Evolutionary conservation across 805 yeast species (phyloP).

Genomic region (Saturnispora ahearnii): DNA sequence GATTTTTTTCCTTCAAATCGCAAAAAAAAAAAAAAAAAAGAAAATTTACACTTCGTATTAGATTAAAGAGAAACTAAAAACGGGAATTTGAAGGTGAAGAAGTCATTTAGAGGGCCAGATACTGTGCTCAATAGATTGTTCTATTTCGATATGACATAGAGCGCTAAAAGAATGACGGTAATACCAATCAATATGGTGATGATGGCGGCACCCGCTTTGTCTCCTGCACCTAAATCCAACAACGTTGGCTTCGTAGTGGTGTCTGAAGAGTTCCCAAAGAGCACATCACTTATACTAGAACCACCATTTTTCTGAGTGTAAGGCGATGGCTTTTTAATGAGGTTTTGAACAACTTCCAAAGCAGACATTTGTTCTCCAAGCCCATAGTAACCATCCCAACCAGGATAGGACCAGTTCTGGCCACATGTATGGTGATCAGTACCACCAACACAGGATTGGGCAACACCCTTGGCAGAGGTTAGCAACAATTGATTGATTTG

Average conservation of each 20-base stretch:
- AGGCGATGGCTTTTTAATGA: conserved; percentile 42
- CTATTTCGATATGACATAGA: conserved; percentile 11
- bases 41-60: too few species aligned
- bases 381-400: conserved; percentile 62
- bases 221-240: conserved; percentile 34
- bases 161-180: conserved; percentile 22
- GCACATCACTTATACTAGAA: conserved; percentile 42
- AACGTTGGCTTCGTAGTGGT: conserved; percentile 34
- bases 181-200: conserved; percentile 49
- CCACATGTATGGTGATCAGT: conserved; percentile 72
- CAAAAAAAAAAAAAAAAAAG: too few species aligned
- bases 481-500: conserved; percentile 31
- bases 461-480: conserved; percentile 58
- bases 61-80: not conserved
- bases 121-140: not conserved
- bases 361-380: conserved; percentile 77
- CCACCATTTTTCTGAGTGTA: conserved; percentile 32
- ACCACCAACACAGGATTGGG: conserved; percentile 66
- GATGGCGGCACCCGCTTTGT: conserved; percentile 61
- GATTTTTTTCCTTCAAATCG: not conserved
- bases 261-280: conserved; percentile 46
- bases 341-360: conserved; percentile 49
- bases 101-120: not conserved
- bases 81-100: not conserved
- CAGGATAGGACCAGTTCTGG: conserved; percentile 47